These are phyloP conservation scores for Cocos nucifera DNA, from an alignment of 176 grass and related monocot species.

Conservation along the genomic window DNA sequence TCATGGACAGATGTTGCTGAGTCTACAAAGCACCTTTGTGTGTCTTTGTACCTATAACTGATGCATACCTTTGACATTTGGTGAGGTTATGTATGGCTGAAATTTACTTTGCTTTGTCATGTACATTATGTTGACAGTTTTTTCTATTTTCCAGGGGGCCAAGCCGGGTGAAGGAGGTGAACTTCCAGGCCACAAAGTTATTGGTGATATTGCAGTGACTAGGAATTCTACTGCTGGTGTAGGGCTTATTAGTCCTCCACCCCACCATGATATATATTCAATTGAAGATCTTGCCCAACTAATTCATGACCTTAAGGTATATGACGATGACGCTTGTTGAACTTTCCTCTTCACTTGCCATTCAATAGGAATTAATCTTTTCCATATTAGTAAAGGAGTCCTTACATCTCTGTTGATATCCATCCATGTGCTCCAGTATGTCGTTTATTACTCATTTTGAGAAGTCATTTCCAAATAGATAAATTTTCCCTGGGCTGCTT, in stretches of 20 bases:
- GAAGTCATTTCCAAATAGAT: no score
- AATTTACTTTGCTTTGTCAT: constrained; percentile 7
- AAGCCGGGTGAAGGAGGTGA: constrained; percentile 99
- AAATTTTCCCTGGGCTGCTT: no score
- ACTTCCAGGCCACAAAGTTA: constrained; percentile 96
- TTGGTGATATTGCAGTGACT: constrained; percentile 93
- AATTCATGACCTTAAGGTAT: constrained; percentile 97
- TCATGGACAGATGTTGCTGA: constrained; percentile 21
- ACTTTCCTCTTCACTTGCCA: no score
- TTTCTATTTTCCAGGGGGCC: constrained; percentile 56
- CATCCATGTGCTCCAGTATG: no score
- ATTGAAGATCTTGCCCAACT: constrained; percentile 98
- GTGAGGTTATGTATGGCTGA: constrained; percentile 11
- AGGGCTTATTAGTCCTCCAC: constrained; percentile 94
- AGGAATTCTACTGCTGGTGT: constrained; percentile 95
- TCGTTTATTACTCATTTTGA: no score
- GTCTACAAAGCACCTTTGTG: constrained; percentile 12
- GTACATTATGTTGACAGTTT: constrained; percentile 18
- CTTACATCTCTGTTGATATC: no score
- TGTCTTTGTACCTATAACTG: constrained; percentile 20
- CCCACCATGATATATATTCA: constrained; percentile 97
- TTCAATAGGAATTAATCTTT: no score
- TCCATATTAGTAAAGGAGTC: no score
- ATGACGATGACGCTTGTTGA: background rate
- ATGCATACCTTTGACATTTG: constrained; percentile 20